Evolutionary conservation across 2,329 filamentous ascomycete genomes (phyloP).

Genomic region (Fusarium sp.): DNA sequence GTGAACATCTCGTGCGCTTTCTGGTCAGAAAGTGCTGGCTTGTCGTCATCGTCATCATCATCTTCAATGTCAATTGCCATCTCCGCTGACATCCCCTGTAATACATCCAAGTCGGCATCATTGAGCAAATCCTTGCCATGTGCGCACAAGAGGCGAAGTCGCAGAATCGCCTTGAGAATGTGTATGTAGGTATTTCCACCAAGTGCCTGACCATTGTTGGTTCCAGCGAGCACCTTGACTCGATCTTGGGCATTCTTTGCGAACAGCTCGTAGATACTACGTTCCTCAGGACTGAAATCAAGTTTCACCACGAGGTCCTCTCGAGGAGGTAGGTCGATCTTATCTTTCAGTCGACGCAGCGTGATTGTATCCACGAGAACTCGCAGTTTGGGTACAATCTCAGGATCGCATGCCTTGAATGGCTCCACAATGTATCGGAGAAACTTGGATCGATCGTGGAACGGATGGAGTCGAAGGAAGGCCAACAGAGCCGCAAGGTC

Average conservation of each 20-base stretch:
- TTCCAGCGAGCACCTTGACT: slow-evolving; percentile 77
- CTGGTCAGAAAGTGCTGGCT: slow-evolving; percentile 71
- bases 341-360: slow-evolving; percentile 90
- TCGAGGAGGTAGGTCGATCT: slow-evolving; percentile 83
- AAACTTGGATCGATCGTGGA: slow-evolving; percentile 83
- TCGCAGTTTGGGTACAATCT: slow-evolving; percentile 86
- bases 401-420: slow-evolving; percentile 87
- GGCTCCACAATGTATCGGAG: slow-evolving; percentile 83
- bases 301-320: slow-evolving; percentile 80
- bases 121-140: slow-evolving; percentile 93
- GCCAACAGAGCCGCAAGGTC: slow-evolving; percentile 89
- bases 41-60: slow-evolving; percentile 78
- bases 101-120: slow-evolving; percentile 82
- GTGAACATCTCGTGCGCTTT: slow-evolving; percentile 89
- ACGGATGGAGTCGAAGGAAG: slow-evolving; percentile 87
- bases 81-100: slow-evolving; percentile 84
- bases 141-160: slow-evolving; percentile 89
- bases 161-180: slow-evolving; percentile 90
- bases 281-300: slow-evolving; percentile 81
- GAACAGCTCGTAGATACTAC: slow-evolving; percentile 85
- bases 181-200: slow-evolving; percentile 93
- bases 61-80: slow-evolving; percentile 87
- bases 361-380: slow-evolving; percentile 96
- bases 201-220: slow-evolving; percentile 71
- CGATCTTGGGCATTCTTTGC: slow-evolving; percentile 83